These are phyloP conservation scores for Apostasia ramifera DNA, from an alignment of 106 monocot genomes.

Conservation along the genomic window DNA sequence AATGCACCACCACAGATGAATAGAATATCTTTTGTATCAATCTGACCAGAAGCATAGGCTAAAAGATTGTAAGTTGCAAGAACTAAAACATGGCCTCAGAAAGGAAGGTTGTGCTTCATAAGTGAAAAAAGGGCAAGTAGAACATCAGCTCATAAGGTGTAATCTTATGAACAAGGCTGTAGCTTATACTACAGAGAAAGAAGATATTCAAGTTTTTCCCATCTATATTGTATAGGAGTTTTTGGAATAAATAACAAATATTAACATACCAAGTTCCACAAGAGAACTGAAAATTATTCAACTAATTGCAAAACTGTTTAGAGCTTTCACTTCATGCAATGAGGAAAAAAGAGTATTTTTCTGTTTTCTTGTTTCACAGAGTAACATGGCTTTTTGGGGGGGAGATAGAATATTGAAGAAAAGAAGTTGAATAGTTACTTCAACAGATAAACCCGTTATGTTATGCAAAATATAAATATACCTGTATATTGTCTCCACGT, in stretches of 20 bases:
- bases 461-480: conserved; percentile 9
- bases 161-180: no score
- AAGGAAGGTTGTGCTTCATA: not conserved
- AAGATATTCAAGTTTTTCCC: no score
- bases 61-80: not conserved
- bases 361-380: no score
- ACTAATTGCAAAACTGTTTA: no score
- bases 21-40: conserved; percentile 82
- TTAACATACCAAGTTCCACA: no score
- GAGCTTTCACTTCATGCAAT: no score
- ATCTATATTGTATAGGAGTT: no score
- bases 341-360: no score
- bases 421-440: not conserved
- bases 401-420: not conserved
- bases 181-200: no score
- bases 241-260: no score
- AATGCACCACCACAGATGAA: conserved; percentile 90
- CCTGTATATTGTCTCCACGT: conserved; percentile 71
- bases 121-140: not conserved
- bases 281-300: no score
- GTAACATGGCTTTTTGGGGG: not conserved
- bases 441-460: not conserved
- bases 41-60: conserved; percentile 22
- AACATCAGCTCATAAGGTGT: not conserved
- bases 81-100: not conserved